Percentiles rank a stretch among this genome's conserved stretches.
Conservation (phyloP, 345 rosid species). For the Durio zibethinus region DNA sequence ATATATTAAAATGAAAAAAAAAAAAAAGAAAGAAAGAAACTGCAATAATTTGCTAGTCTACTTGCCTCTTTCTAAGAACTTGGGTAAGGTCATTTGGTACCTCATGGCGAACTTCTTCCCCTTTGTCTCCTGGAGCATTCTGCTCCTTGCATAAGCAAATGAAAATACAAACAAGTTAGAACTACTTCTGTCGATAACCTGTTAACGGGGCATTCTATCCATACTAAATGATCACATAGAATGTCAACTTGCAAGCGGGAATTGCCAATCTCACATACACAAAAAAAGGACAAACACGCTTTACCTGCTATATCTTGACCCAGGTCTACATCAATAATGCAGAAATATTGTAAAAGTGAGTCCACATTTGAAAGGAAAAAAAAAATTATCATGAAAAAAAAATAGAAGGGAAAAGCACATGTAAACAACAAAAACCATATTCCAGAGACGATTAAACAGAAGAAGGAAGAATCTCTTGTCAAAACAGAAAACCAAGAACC, state of each 20-base stretch:
- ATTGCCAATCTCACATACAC: not conserved
- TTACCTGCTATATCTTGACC: not conserved
- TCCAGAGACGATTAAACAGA: not conserved
- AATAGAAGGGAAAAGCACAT: not conserved
- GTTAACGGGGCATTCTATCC: not conserved
- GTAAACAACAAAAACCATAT: not conserved
- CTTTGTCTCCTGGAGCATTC: conserved; percentile 23
- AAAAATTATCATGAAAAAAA: not conserved
- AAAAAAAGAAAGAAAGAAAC: not conserved
- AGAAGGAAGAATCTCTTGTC: not conserved
- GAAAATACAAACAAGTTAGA: conserved; percentile 8
- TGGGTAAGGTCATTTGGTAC: conserved; percentile 30
- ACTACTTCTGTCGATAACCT: not conserved
- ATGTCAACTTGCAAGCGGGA: not conserved
- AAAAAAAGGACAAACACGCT: not conserved
- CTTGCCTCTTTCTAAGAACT: conserved; percentile 47
- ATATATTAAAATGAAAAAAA: not conserved
- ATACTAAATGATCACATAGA: not conserved
- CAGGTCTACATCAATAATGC: not conserved
- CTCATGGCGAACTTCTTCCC: conserved; percentile 31
- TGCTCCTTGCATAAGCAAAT: conserved; percentile 29
- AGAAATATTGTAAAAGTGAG: not conserved
- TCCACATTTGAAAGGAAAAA: not conserved
- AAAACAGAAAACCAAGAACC: not conserved
- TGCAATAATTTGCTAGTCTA: conserved; percentile 8